Percentiles rank a stretch among this genome's conserved stretches.
Conservation (phyloP, 805 yeast species). For the Monosporozyma aerobia region DNA sequence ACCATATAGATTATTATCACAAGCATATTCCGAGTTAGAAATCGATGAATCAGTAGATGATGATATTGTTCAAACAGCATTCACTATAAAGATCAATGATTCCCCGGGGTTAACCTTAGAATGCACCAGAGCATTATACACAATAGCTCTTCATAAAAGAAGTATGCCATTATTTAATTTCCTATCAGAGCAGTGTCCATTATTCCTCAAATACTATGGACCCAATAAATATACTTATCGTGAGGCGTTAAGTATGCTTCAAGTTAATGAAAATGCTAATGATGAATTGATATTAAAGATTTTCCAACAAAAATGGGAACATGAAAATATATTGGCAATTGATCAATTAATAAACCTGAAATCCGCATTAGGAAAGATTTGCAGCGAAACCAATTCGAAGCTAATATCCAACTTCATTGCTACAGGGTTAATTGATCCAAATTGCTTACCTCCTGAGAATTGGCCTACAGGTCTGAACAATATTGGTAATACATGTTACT, state of each 20-base stretch:
- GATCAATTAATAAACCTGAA: conserved; percentile 50
- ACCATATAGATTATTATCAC: conserved; percentile 33
- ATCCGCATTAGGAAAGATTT: conserved; percentile 48
- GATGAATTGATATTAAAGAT: conserved; percentile 39
- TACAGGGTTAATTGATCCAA: conserved; percentile 54
- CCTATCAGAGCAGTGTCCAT: conserved; percentile 33
- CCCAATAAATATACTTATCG: conserved; percentile 23
- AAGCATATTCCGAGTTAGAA: conserved; percentile 46
- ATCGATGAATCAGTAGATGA: conserved; percentile 48
- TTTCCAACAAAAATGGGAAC: conserved; percentile 26
- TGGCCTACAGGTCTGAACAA: conserved; percentile 92
- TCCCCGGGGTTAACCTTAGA: conserved; percentile 33
- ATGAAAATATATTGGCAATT: conserved; percentile 21
- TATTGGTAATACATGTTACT: conserved; percentile 91
- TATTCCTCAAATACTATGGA: conserved; percentile 20
- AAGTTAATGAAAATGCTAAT: conserved; percentile 40
- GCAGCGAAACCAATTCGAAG: conserved; percentile 44
- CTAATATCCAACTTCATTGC: conserved; percentile 47
- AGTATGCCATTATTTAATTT: conserved; percentile 50
- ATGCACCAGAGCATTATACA: conserved; percentile 45
- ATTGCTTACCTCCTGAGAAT: conserved; percentile 48
- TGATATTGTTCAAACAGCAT: conserved; percentile 69
- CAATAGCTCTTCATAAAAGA: conserved; percentile 50
- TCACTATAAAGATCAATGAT: conserved; percentile 54
- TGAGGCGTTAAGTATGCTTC: conserved; percentile 43